Evolutionary conservation across 2,329 filamentous ascomycete species (phyloP).

Genomic region (Tolypocladium nubicola): DNA sequence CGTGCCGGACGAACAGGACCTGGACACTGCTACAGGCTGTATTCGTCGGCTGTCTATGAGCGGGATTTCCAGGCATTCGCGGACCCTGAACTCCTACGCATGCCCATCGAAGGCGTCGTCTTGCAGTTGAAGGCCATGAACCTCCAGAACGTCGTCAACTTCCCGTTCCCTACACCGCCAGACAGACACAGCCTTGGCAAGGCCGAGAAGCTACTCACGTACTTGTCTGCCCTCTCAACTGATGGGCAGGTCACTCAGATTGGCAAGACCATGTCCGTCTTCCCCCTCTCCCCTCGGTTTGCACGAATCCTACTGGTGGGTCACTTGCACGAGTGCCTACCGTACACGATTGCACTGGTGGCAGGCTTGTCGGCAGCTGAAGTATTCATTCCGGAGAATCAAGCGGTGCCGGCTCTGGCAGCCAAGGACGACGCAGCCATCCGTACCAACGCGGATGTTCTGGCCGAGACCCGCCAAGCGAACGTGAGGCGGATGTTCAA

Average conservation of each 20-base stretch:
- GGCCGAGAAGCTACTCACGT: slow-evolving; percentile 77
- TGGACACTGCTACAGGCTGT: slow-evolving; percentile 90
- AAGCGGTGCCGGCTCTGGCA: slow-evolving; percentile 52
- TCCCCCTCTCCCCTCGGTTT: slow-evolving; percentile 83
- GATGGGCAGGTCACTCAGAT: slow-evolving; percentile 67
- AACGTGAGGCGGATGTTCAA: slow-evolving; percentile 52
- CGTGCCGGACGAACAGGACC: slow-evolving; percentile 92
- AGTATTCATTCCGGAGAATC: slow-evolving; percentile 73
- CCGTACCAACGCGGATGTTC: slow-evolving; percentile 56
- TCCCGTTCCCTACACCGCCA: slow-evolving; percentile 90
- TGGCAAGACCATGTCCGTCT: slow-evolving; percentile 74
- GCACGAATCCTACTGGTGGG: slow-evolving; percentile 87
- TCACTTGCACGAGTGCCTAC: slow-evolving; percentile 69
- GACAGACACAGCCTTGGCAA: slow-evolving; percentile 64
- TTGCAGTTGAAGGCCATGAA: slow-evolving; percentile 93
- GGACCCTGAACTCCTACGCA: slow-evolving; percentile 79
- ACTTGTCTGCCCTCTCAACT: slow-evolving; percentile 68
- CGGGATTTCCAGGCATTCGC: slow-evolving; percentile 79
- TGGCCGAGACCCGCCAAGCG: slow-evolving; percentile 60
- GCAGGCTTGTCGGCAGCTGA: slow-evolving; percentile 82
- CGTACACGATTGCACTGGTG: slow-evolving; percentile 80
- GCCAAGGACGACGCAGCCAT: slow-evolving; percentile 36
- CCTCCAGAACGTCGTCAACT: slow-evolving; percentile 80
- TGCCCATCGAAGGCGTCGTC: slow-evolving; percentile 87
- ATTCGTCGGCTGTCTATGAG: slow-evolving; percentile 90